These are phyloP conservation scores for Tricholoma matsutake DNA, from an alignment of 768 basidiomycete species.

Conservation along the genomic window DNA sequence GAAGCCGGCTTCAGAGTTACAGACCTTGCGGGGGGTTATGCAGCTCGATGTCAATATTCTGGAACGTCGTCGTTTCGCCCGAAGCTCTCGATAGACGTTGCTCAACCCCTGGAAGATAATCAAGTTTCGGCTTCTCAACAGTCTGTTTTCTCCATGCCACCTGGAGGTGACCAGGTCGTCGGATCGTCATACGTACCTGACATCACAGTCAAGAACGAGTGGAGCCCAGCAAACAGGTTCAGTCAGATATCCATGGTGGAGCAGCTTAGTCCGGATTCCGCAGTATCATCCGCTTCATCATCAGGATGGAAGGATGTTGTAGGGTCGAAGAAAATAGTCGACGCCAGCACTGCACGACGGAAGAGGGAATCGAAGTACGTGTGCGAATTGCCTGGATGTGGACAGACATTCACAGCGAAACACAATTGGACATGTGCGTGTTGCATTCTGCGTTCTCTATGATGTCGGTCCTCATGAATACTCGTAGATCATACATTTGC, in stretches of 20 bases:
- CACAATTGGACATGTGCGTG: slow-evolving; percentile 1
- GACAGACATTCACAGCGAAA: not conserved
- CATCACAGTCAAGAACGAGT: not conserved
- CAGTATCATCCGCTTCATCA: not conserved
- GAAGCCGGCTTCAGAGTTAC: not conserved
- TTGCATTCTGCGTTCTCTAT: not conserved
- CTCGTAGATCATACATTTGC: not conserved
- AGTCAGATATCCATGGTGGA: not conserved
- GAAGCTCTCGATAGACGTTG: not conserved
- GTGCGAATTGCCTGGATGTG: not conserved
- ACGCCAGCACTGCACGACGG: not conserved
- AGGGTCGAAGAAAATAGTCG: not conserved
- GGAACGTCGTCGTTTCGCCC: not conserved
- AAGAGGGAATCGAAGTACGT: not conserved
- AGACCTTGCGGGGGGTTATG: not conserved
- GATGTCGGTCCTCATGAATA: not conserved
- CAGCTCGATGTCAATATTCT: not conserved
- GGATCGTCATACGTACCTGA: not conserved
- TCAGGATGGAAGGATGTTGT: not conserved
- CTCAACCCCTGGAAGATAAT: not conserved
- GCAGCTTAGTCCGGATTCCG: not conserved
- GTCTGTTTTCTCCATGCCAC: too few species aligned
- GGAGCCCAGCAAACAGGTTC: not conserved
- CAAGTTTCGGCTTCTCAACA: not conserved
- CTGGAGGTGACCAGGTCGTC: not conserved